Base-by-base conservation (phyloP, 768 basidiomycete species). In the Exidia glandulosa region DNA sequence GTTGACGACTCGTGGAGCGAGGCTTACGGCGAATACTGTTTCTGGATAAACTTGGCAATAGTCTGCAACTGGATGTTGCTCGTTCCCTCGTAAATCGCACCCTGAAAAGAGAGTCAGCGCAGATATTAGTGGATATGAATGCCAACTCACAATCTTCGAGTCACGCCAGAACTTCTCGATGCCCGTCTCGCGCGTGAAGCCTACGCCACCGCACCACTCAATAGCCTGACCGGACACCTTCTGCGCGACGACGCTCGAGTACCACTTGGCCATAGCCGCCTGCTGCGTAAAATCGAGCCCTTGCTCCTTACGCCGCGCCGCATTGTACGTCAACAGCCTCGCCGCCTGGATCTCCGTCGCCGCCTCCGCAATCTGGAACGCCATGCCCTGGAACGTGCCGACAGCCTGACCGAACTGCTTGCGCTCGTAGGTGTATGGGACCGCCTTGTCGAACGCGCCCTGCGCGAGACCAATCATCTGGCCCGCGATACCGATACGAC, bases 401-500 rank as follows among this genome's bases (percentile, higher is more conserved):
- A 99, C 81, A 6, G 93, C 78, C 70, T 95, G 90, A 3, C 94
- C 94, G 68, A 98, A 99, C 72, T 99, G 96, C 65, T 82, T 83
- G 57, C 96, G 88, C 70, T 94, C 82, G 73, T 90, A 96, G 1
- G 96, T 91, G 72, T 96, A 96, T 0, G 90, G 86, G n/a, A 98
- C 90, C 1, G 90, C 81, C 70, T 94, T 91, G 74, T 94, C 85
- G 69, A 98, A 99, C 2, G 93, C 94, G 27, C 95, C 96, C 68
- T 97, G 94, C 2, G 96, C 96, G 32, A 98, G 85, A 16, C 96
- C 96, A 58, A 99, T 79, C 96, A 98, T 97, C 73, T 99, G 96
- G 0, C 91, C 95, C 19, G 95, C 96, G 63, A 98, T 98, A 32
- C 95, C 95, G 66, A 97, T 95, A 61, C 95, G 90, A 59, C 89